These are phyloP conservation scores for Lactarius psammicola DNA, from an alignment of 768 basidiomycete genomes.

Conservation along the genomic window DNA sequence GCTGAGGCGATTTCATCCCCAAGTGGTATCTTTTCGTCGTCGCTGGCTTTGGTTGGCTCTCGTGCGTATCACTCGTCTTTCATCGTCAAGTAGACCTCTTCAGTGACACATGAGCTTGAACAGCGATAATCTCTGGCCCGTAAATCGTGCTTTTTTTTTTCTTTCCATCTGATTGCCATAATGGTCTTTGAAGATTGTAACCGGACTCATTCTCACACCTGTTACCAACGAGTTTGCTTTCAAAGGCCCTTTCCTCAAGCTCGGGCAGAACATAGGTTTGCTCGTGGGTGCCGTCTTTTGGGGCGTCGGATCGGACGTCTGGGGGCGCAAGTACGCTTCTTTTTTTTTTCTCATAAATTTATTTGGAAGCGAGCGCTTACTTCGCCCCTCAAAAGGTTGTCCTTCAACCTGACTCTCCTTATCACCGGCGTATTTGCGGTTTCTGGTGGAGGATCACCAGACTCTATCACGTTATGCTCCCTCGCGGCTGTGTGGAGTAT, in stretches of 20 bases:
- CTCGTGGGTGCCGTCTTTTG: conserved; percentile 68
- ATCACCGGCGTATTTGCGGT: conserved; percentile 66
- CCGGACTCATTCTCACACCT: conserved; percentile 61
- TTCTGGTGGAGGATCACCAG: conserved; percentile 58
- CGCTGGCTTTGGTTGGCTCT: conserved; percentile 73
- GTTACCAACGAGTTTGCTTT: conserved; percentile 65
- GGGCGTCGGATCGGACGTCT: conserved; percentile 66
- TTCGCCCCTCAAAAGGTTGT: conserved; percentile 42
- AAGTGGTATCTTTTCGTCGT: conserved; percentile 65
- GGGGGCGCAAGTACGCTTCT: conserved; percentile 58
- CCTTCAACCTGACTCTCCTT: conserved; percentile 69
- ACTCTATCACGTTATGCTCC: conserved; percentile 50
- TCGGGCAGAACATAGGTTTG: conserved; percentile 71
- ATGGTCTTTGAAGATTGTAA: conserved; percentile 47
- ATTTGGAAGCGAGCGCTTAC: background rate
- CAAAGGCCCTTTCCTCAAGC: conserved; percentile 58
- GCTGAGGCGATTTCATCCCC: background rate
- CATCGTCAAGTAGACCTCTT: background rate
- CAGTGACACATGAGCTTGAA: background rate
- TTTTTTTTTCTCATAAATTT: conserved; percentile 10
- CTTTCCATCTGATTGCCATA: background rate
- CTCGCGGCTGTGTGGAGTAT: conserved; percentile 59
- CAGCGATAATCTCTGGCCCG: conserved; percentile 76
- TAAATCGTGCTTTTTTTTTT: conserved; percentile 33
- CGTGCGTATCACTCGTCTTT: conserved; percentile 43